These are phyloP conservation scores for Chrysopogon serrulatus DNA, from an alignment of 176 grass and related monocot genomes.

Conservation along the genomic window DNA sequence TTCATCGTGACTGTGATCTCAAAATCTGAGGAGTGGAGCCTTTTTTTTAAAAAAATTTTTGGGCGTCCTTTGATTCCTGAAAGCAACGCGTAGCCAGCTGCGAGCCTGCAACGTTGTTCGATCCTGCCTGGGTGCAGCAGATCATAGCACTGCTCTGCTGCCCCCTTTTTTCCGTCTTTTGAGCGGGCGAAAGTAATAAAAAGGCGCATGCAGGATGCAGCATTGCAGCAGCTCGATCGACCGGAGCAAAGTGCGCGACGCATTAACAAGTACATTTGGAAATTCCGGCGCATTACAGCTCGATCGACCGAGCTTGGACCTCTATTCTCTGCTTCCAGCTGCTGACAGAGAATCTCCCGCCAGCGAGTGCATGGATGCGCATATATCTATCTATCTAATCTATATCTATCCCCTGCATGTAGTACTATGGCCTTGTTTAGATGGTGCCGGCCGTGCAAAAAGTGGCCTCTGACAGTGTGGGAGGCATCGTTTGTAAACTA, in stretches of 20 bases:
- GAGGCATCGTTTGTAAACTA: no score
- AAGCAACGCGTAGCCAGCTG: slow-evolving; percentile 24
- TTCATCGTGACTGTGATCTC: slow-evolving; percentile 40
- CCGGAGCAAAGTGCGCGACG: neutral
- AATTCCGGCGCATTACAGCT: neutral
- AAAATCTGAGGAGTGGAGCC: neutral
- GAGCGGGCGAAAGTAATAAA: neutral
- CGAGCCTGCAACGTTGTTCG: neutral
- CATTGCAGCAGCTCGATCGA: neutral
- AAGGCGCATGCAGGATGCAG: neutral
- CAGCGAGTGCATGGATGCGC: neutral
- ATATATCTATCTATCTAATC: no score
- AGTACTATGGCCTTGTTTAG: no score
- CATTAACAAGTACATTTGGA: neutral
- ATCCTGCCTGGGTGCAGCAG: neutral
- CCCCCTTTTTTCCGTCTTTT: neutral
- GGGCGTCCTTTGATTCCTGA: neutral
- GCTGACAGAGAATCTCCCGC: slow-evolving; percentile 1
- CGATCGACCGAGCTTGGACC: neutral
- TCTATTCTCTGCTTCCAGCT: neutral
- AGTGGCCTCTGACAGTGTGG: no score
- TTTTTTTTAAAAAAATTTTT: neutral
- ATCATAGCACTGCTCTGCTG: neutral
- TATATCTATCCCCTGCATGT: neutral
- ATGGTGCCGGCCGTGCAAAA: no score